Percentiles rank a stretch among this genome's conserved stretches.
Evolutionary conservation across 1,139 yeast species (phyloP).

Genomic region (Debaryomyces sp.): DNA sequence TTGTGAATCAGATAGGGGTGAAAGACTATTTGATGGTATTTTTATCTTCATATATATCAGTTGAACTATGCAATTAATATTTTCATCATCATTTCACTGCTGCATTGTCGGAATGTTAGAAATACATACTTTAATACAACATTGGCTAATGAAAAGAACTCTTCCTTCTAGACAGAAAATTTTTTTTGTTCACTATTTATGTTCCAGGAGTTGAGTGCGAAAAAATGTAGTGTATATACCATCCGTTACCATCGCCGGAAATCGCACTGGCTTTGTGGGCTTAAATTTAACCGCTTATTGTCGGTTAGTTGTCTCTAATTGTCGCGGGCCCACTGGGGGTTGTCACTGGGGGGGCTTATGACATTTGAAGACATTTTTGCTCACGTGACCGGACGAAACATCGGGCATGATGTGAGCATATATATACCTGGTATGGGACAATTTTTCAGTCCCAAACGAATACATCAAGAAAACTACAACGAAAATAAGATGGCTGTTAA

Average conservation of each 20-base stretch:
- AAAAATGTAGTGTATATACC: neutral
- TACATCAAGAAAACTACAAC: neutral
- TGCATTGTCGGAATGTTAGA: neutral
- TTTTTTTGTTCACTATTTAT: neutral
- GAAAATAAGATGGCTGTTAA: conserved; percentile 63
- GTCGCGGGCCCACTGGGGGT: neutral
- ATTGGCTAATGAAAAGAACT: neutral
- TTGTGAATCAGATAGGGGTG: conserved; percentile 73
- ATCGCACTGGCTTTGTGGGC: neutral
- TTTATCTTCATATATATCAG: conserved; percentile 37
- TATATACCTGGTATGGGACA: neutral
- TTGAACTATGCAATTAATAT: conserved; percentile 54
- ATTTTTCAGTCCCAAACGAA: neutral
- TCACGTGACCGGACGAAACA: neutral
- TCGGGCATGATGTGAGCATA: neutral
- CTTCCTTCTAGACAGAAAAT: neutral
- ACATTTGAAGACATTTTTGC: neutral
- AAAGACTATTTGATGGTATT: conserved; percentile 54
- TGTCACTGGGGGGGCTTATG: neutral
- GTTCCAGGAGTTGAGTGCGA: neutral
- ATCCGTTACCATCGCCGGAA: neutral
- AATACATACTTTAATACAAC: conserved; percentile 9
- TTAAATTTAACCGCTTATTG: neutral
- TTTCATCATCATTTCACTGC: conserved; percentile 41
- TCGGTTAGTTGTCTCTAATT: neutral